Conservation (phyloP, 2,329 filamentous ascomycete genomes). For the Aspergillus spinulosporus region DNA sequence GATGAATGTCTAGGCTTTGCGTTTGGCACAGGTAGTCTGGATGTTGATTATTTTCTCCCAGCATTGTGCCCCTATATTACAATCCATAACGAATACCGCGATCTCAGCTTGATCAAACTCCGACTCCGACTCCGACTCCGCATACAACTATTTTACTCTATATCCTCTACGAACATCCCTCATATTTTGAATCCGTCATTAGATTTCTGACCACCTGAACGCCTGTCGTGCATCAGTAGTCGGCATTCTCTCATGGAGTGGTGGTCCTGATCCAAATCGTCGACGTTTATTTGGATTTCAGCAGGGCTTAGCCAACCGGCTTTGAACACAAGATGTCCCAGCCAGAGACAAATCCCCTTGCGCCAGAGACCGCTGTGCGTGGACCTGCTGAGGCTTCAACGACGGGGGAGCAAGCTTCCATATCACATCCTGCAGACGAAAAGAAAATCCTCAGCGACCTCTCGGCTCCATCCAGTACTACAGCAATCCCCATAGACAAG, state of each 20-base stretch:
- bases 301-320: neutral
- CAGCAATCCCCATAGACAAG: slow-evolving; percentile 21
- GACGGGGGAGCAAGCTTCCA: slow-evolving; percentile 9
- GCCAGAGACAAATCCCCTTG: slow-evolving; percentile 12
- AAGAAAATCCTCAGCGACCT: slow-evolving; percentile 20
- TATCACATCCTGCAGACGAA: slow-evolving; percentile 10
- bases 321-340: slow-evolving; percentile 13
- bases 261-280: neutral
- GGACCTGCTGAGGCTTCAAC: slow-evolving; percentile 11
- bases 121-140: slow-evolving; percentile 3
- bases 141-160: neutral
- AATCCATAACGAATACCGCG: neutral
- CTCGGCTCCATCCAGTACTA: slow-evolving; percentile 28
- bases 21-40: neutral
- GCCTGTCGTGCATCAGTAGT: neutral
- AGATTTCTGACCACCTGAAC: neutral
- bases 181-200: neutral
- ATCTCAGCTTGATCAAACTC: neutral
- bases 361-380: slow-evolving; percentile 4
- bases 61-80: neutral
- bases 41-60: neutral
- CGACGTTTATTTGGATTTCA: neutral
- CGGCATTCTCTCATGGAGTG: slow-evolving; percentile 18
- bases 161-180: neutral
- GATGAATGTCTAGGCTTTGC: neutral